Percentiles rank a stretch among this genome's conserved stretches.
These are phyloP conservation scores for Boletus rubroflammeus DNA, from an alignment of 768 basidiomycete genomes.

Conservation along the genomic window DNA sequence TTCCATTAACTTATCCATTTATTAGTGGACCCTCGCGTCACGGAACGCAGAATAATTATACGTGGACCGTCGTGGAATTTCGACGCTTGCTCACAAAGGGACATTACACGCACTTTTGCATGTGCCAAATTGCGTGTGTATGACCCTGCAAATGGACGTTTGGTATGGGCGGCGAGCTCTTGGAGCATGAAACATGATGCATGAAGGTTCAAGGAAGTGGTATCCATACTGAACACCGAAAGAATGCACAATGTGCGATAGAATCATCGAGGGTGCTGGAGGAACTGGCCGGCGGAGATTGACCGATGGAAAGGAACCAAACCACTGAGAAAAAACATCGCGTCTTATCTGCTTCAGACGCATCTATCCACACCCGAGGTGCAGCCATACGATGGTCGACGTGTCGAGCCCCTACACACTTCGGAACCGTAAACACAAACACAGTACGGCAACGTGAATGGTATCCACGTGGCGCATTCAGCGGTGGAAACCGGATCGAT, in stretches of 20 bases:
- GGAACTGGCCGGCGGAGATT: not conserved
- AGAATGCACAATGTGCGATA: not conserved
- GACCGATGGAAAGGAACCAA: not conserved
- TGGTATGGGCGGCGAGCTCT: not conserved
- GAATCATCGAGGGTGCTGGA: not conserved
- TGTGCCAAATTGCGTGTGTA: not conserved
- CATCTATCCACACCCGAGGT: not conserved
- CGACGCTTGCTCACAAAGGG: not conserved
- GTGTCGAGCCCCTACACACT: not conserved
- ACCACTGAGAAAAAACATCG: not conserved
- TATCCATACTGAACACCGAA: not conserved
- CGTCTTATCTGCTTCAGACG: not conserved
- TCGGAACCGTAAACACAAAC: not conserved
- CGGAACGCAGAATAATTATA: not conserved
- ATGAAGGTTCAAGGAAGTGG: not conserved
- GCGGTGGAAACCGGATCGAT: not conserved
- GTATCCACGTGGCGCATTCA: not conserved
- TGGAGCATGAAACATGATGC: not conserved
- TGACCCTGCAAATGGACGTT: not conserved
- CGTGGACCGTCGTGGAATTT: not conserved
- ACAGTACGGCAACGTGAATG: not conserved
- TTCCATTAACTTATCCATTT: slow-evolving; percentile 15
- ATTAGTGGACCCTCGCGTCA: not conserved
- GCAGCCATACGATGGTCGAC: not conserved
- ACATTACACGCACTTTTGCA: not conserved